These are phyloP conservation scores for Elsinoe ampelina DNA, from an alignment of 2,329 filamentous ascomycete species.

Conservation along the genomic window DNA sequence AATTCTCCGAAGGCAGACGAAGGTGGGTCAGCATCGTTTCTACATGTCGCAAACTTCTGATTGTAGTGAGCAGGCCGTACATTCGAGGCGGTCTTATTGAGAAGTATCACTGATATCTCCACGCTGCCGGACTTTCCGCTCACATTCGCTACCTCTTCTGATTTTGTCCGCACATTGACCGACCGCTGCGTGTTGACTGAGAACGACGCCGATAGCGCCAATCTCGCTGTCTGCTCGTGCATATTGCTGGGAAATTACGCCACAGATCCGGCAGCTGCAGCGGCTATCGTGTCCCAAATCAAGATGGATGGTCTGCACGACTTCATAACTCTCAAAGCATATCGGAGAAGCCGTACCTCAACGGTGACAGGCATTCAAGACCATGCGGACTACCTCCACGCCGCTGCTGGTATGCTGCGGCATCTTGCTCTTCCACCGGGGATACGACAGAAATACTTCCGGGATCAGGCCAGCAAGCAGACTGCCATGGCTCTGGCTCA, in stretches of 20 bases:
- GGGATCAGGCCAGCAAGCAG: background rate
- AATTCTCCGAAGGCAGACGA: constrained; percentile 10
- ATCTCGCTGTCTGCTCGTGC: constrained; percentile 13
- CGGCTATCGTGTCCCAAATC: constrained; percentile 9
- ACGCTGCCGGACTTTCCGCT: constrained; percentile 4
- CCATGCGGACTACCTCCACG: constrained; percentile 15
- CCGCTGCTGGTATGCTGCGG: constrained; percentile 16
- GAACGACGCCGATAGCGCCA: constrained; percentile 3
- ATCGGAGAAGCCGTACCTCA: background rate
- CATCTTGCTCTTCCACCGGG: constrained; percentile 14
- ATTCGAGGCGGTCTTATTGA: constrained; percentile 4
- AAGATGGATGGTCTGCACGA: constrained; percentile 12
- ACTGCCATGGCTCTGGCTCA: constrained; percentile 11
- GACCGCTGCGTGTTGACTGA: constrained; percentile 10
- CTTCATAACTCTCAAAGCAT: constrained; percentile 7
- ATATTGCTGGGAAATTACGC: constrained; percentile 16
- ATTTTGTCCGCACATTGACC: background rate
- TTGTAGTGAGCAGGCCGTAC: background rate
- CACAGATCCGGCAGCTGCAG: constrained; percentile 10
- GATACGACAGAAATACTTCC: constrained; percentile 12
- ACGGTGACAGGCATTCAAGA: constrained; percentile 1
- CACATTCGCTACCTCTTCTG: background rate
- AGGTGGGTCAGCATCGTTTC: background rate
- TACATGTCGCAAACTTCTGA: background rate
- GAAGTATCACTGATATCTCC: constrained; percentile 9